Conservation (phyloP, 2,329 filamentous ascomycete genomes). For the Venturia effusa region DNA sequence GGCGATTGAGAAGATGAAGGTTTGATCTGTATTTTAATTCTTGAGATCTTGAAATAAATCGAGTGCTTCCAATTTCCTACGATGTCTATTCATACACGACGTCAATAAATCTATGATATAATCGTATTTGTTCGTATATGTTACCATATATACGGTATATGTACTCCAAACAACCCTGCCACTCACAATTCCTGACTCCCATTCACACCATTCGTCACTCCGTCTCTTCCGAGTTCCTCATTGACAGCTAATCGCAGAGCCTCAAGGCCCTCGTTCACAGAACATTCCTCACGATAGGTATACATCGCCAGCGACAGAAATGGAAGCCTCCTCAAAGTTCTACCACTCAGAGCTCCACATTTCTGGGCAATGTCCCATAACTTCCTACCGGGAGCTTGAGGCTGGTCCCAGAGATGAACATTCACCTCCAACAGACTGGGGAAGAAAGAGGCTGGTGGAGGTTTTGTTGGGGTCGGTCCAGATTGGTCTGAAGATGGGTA, state of each 20-base stretch:
- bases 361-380: conserved; percentile 23
- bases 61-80: too few relatives aligned
- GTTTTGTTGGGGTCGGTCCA: background rate
- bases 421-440: background rate
- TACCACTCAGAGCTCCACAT: conserved; percentile 30
- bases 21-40: too few relatives aligned
- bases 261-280: conserved; percentile 26
- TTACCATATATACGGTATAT: background rate
- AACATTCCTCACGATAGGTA: conserved; percentile 23
- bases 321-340: conserved; percentile 31
- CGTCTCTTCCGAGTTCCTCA: conserved; percentile 18
- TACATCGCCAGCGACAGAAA: conserved; percentile 31
- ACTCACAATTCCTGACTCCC: background rate
- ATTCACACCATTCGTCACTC: background rate
- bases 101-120: too few relatives aligned
- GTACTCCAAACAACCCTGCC: background rate
- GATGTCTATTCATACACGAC: too few relatives aligned
- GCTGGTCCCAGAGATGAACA: conserved; percentile 20
- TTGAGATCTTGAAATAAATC: too few relatives aligned
- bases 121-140: too few relatives aligned
- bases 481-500: background rate
- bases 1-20: too few relatives aligned
- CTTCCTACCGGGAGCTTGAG: conserved; percentile 18
- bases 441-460: background rate
- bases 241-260: conserved; percentile 27